Evolutionary conservation across 306 rosid species (phyloP).

Genomic region (Psophocarpus tetragonolobus): DNA sequence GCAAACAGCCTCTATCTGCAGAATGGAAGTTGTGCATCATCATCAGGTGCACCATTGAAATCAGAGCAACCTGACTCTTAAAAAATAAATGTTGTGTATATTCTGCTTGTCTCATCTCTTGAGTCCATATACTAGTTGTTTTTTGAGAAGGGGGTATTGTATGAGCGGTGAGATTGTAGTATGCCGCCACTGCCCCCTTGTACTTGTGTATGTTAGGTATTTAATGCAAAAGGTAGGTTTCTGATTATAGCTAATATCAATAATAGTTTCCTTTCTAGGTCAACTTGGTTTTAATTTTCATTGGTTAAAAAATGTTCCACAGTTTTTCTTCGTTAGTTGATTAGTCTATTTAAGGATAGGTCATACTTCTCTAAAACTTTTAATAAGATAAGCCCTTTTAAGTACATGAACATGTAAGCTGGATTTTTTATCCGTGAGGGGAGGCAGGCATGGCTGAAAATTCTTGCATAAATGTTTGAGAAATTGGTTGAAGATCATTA

Average conservation of each 20-base stretch:
- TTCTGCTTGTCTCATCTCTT: slow-evolving; percentile 33
- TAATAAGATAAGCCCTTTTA: neutral
- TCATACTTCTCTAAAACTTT: neutral
- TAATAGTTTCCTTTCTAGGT: slow-evolving; percentile 31
- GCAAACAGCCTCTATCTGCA: slow-evolving; percentile 91
- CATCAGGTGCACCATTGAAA: slow-evolving; percentile 77
- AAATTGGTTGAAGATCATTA: too few species aligned
- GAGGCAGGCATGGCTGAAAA: too few species aligned
- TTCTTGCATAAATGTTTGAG: too few species aligned
- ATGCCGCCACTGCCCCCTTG: slow-evolving; percentile 75
- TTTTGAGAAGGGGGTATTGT: slow-evolving; percentile 56
- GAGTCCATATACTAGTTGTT: slow-evolving; percentile 36
- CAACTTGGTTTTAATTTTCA: neutral
- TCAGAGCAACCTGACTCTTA: slow-evolving; percentile 80
- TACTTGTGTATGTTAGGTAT: slow-evolving; percentile 39
- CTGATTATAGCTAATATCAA: slow-evolving; percentile 37
- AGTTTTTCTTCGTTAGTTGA: neutral
- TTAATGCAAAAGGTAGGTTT: slow-evolving; percentile 41
- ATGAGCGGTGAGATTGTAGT: slow-evolving; percentile 76
- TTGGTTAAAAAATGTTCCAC: neutral
- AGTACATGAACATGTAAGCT: too few species aligned
- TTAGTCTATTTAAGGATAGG: neutral
- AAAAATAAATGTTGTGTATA: slow-evolving; percentile 50
- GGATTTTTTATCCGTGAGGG: too few species aligned
- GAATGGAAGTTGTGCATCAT: slow-evolving; percentile 79